Base-by-base conservation (phyloP, 306 rosid genomes). In the Vigna hirtella region DNA sequence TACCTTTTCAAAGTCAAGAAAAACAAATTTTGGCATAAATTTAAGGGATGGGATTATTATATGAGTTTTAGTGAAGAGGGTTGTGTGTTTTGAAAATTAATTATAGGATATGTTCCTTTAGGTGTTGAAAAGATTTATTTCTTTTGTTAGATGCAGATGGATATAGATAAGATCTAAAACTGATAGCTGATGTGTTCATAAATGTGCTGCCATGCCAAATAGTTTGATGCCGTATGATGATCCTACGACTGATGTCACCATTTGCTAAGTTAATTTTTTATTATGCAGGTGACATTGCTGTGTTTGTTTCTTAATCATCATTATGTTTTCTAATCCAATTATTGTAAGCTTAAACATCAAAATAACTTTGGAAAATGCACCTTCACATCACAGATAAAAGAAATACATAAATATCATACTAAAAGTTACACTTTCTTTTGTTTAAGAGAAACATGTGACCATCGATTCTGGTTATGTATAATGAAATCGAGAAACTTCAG, bases 151-250 rank as follows among this genome's bases (percentile, higher is more conserved):
- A 79, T 63, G 50, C 59, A 48, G 9, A 65, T 7, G 24, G 36
- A 55, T 30, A 63, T 17, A 36, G 62, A 72, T 73, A 73, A 72
- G 52, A 70, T 61, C 66, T 36, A 42, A 72, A 26, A 72, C 17
- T 47, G 30, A 24, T 22, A 3, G 14, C 26, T 59, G 72, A 20
- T 40, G 58, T 15, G 68, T 76, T 70, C 61, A 61, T 70, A 43
- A 69, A 59, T 61, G 57, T 51, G 77, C 24, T 61, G 10, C 20
- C 57, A 45, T 7, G 24, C 34, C 77, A 61, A 47, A 17, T 7
- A 36, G 28, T 78, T 48, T 58, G 65, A 48, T 75, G 67, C 36
- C 77, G 52, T 48, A 58, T 45, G 36, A 20, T 82, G 85, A 76
- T 53, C 26, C 53, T 48, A 76, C 48, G n/a, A 62, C 7, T 51